phyloP scores from a whole-genome alignment of 768 basidiomycete species.

The Inosperma sp. region DNA sequence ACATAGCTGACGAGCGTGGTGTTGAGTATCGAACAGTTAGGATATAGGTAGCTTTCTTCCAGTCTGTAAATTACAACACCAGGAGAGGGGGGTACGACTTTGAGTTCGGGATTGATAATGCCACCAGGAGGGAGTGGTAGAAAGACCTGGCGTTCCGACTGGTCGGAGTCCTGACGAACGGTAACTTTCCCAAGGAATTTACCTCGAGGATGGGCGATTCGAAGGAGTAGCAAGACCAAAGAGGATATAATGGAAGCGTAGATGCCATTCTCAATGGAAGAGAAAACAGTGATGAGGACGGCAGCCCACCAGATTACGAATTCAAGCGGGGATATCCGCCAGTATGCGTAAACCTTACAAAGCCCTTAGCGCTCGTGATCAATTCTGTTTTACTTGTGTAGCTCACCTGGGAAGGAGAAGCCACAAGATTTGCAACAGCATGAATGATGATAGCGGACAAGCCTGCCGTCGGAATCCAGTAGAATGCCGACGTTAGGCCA shows the following conservation, averaged over 20 bases:
- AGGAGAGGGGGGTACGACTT: conserved; percentile 72
- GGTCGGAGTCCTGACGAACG: conserved; percentile 40
- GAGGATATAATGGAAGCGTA: conserved; percentile 84
- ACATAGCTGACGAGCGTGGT: conserved; percentile 76
- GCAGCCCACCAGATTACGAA: conserved; percentile 85
- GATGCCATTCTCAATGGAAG: conserved; percentile 91
- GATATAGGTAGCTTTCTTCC: conserved; percentile 87
- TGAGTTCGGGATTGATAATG: conserved; percentile 63
- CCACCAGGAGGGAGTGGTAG: conserved; percentile 64
- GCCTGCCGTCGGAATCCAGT: conserved; percentile 76
- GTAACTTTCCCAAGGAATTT: conserved; percentile 86
- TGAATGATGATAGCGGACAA: conserved; percentile 96
- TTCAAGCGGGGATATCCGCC: conserved; percentile 92
- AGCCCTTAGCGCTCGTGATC: background rate
- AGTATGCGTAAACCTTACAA: conserved; percentile 75
- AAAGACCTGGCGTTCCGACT: conserved; percentile 69
- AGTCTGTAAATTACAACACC: conserved; percentile 90
- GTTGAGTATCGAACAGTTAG: conserved; percentile 69
- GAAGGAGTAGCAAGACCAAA: conserved; percentile 71
- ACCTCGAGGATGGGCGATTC: conserved; percentile 83
- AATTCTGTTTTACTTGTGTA: background rate
- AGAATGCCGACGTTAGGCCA: conserved; percentile 89
- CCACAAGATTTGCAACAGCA: conserved; percentile 83
- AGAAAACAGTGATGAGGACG: conserved; percentile 87
- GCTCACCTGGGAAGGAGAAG: conserved; percentile 61